These are phyloP conservation scores for Lithospermum erythrorhizon DNA, from an alignment of 257 asterid species.

Conservation along the genomic window DNA sequence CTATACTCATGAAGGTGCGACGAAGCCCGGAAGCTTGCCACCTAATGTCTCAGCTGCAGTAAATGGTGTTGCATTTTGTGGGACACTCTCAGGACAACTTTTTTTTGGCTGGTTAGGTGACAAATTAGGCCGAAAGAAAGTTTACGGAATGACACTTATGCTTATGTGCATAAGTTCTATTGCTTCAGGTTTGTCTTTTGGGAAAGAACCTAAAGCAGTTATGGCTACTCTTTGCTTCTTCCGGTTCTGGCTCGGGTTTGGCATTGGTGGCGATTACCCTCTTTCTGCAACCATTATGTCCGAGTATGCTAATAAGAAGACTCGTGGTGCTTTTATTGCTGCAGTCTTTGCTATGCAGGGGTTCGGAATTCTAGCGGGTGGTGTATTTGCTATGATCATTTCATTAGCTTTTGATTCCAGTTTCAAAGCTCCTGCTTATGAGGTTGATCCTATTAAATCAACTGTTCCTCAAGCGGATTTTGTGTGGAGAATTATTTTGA, in stretches of 20 bases:
- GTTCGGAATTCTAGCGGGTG: slow-evolving; percentile 47
- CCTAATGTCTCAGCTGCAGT: slow-evolving; percentile 49
- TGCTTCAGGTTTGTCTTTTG: slow-evolving; percentile 50
- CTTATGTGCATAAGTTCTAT: slow-evolving; percentile 37
- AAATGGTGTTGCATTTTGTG: slow-evolving; percentile 53
- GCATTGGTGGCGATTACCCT: slow-evolving; percentile 57
- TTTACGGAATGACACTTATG: slow-evolving; percentile 25
- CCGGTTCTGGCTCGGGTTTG: slow-evolving; percentile 59
- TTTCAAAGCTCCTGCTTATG: slow-evolving; percentile 32
- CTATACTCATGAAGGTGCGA: slow-evolving; percentile 34
- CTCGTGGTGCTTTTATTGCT: slow-evolving; percentile 49
- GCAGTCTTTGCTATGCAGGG: slow-evolving; percentile 70
- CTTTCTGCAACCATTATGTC: slow-evolving; percentile 74
- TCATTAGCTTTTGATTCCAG: slow-evolving; percentile 24
- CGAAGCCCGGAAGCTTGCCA: slow-evolving; percentile 47
- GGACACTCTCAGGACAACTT: slow-evolving; percentile 49
- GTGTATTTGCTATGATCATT: slow-evolving; percentile 32
- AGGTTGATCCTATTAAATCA: slow-evolving; percentile 35
- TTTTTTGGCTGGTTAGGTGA: neutral
- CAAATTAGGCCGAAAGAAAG: neutral
- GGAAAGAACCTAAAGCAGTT: slow-evolving; percentile 24
- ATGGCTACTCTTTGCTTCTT: slow-evolving; percentile 54
- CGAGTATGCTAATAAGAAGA: slow-evolving; percentile 20
- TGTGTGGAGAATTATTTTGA: slow-evolving; percentile 50
- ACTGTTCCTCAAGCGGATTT: slow-evolving; percentile 44